phyloP scores from a whole-genome alignment of 805 yeast species.

The Yamadazyma ubonensis region DNA sequence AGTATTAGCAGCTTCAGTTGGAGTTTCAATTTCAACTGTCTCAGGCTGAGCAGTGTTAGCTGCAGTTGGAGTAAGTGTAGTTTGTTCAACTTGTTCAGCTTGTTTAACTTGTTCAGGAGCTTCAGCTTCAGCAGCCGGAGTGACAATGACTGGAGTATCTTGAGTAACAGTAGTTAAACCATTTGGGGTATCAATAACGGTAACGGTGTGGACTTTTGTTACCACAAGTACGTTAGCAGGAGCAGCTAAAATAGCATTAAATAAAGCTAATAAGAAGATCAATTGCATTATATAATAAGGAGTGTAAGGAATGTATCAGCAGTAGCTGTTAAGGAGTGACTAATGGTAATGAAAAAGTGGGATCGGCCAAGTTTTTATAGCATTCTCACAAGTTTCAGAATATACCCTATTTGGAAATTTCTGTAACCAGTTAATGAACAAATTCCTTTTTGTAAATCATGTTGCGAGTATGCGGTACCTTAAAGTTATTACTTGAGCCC shows the following conservation, averaged over 20 bases:
- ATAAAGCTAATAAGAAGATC: slow-evolving; percentile 17
- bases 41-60: too few relatives aligned
- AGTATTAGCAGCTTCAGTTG: slow-evolving; percentile 9
- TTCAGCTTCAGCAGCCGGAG: slow-evolving; percentile 2
- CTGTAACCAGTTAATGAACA: slow-evolving; percentile 6
- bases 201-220: slow-evolving; percentile 20
- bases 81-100: too few relatives aligned
- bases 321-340: slow-evolving; percentile 9
- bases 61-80: too few relatives aligned
- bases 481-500: background rate
- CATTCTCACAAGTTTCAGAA: slow-evolving; percentile 2
- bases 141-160: background rate
- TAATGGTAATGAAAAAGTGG: background rate
- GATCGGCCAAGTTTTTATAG: slow-evolving; percentile 1
- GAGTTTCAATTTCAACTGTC: slow-evolving; percentile 11
- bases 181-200: slow-evolving; percentile 15
- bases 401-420: background rate
- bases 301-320: slow-evolving; percentile 1
- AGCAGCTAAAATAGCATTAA: slow-evolving; percentile 24
- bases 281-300: slow-evolving; percentile 11
- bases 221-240: slow-evolving; percentile 28
- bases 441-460: background rate
- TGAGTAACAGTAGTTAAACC: slow-evolving; percentile 6
- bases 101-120: slow-evolving; percentile 2
- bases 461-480: slow-evolving; percentile 3